Conservation (phyloP, 768 basidiomycete genomes). For the Boletus speciosus region DNA sequence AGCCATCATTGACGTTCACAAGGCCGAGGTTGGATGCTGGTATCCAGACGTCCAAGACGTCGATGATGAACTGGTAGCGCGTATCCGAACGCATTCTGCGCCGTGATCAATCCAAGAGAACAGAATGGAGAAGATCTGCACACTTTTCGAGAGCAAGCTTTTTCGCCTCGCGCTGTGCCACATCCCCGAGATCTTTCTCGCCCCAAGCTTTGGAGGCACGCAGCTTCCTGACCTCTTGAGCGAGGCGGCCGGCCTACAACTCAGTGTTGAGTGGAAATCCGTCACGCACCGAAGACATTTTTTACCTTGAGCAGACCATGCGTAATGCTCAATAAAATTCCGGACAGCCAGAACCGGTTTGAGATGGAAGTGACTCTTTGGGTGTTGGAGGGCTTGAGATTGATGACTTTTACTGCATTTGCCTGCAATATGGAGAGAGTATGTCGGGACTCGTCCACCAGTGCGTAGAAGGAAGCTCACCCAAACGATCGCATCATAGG, state of each 20-base stretch:
- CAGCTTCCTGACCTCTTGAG: conserved; percentile 55
- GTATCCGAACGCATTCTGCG: conserved; percentile 59
- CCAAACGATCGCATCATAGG: conserved; percentile 84
- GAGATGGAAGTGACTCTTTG: conserved; percentile 60
- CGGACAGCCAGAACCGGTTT: conserved; percentile 85
- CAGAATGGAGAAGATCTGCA: conserved; percentile 20
- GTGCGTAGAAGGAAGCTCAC: conserved; percentile 40
- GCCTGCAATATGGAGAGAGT: conserved; percentile 40
- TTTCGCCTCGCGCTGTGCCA: conserved; percentile 62
- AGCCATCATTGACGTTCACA: conserved; percentile 77
- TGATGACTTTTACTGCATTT: conserved; percentile 63
- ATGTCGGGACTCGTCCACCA: neutral
- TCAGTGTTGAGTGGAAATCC: neutral
- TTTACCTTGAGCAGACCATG: conserved; percentile 67
- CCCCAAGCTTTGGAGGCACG: conserved; percentile 42
- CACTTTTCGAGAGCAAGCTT: conserved; percentile 55
- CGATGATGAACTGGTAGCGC: conserved; percentile 79
- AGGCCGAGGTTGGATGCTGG: conserved; percentile 81
- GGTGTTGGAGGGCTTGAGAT: conserved; percentile 55
- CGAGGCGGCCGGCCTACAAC: conserved; percentile 55
- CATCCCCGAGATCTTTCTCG: conserved; percentile 67
- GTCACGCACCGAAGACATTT: neutral
- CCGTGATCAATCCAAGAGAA: conserved; percentile 5
- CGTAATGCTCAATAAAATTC: conserved; percentile 75
- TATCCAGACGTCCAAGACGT: conserved; percentile 84